Percentiles rank a stretch among this genome's conserved stretches.
These are phyloP conservation scores for Apiotrichum montevideense DNA, from an alignment of 1,284 basidiomycete species.

Conservation along the genomic window DNA sequence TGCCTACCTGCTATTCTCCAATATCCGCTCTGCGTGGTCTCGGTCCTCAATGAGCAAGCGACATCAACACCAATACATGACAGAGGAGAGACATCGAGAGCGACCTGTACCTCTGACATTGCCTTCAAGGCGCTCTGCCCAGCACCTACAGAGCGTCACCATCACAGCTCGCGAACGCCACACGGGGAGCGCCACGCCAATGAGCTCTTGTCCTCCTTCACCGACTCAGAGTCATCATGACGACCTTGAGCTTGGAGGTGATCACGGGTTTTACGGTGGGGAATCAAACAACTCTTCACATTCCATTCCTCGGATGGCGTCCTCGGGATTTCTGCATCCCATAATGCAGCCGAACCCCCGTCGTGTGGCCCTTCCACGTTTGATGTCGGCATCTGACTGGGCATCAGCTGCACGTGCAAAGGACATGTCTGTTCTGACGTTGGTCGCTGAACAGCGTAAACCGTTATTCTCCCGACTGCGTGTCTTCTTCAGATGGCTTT, in stretches of 20 bases:
- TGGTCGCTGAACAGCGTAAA: conserved; percentile 21
- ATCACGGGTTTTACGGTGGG: conserved; percentile 10
- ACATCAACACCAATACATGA: background rate
- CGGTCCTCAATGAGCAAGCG: conserved; percentile 1
- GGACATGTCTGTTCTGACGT: conserved; percentile 34
- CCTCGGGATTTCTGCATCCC: background rate
- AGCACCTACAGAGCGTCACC: conserved; percentile 20
- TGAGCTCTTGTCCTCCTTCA: conserved; percentile 10
- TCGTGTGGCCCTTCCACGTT: conserved; percentile 28
- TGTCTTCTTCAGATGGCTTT: conserved; percentile 22
- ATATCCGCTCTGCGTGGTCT: conserved; percentile 33
- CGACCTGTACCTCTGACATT: conserved; percentile 30
- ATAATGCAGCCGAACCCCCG: conserved; percentile 9
- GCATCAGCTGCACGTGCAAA: conserved; percentile 35
- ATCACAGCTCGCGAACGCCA: conserved; percentile 7
- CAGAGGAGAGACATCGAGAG: conserved; percentile 13
- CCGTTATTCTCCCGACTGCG: background rate
- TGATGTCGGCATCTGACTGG: conserved; percentile 36
- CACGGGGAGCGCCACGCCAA: background rate
- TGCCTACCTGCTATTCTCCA: conserved; percentile 40
- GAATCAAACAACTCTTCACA: no score
- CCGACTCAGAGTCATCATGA: conserved; percentile 11
- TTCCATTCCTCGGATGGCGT: background rate
- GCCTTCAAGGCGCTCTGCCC: conserved; percentile 35
- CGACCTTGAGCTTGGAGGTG: conserved; percentile 12